Conservation (phyloP, 345 rosid species). For the Populus davidiana region DNA sequence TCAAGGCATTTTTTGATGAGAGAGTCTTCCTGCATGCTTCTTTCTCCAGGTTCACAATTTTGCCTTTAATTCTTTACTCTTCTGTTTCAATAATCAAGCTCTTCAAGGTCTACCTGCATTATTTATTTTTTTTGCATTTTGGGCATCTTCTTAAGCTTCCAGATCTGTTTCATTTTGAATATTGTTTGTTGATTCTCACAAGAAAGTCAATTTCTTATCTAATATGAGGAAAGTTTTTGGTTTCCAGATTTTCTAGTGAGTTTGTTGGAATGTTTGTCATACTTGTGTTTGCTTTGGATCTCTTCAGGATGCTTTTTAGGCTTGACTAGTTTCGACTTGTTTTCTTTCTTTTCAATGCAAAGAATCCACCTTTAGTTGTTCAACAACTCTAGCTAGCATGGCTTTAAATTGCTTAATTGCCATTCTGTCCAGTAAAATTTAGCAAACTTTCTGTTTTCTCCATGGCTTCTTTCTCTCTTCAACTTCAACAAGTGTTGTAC, state of each 20-base stretch:
- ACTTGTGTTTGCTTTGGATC: slow-evolving; percentile 11
- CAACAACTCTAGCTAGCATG: slow-evolving; percentile 17
- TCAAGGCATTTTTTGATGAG: slow-evolving; percentile 5
- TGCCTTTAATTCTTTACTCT: neutral
- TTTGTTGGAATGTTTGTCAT: neutral
- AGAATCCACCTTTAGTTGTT: slow-evolving; percentile 22
- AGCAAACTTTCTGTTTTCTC: neutral
- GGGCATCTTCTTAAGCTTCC: neutral
- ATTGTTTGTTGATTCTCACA: neutral
- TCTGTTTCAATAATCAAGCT: neutral
- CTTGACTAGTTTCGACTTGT: slow-evolving; percentile 8
- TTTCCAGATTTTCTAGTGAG: neutral
- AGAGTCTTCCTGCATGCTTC: slow-evolving; percentile 10
- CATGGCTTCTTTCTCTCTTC: neutral
- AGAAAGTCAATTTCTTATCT: neutral
- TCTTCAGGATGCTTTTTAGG: neutral
- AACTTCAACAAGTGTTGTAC: neutral
- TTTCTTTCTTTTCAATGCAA: slow-evolving; percentile 7
- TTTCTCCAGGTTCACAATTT: neutral
- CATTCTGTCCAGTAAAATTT: neutral
- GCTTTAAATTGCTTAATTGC: neutral
- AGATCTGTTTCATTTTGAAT: slow-evolving; percentile 15
- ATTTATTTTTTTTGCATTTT: neutral
- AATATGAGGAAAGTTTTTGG: neutral
- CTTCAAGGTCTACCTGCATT: neutral